A percentile compares a stretch with the other conserved stretches of the same genome.
Conservation (phyloP, 2,329 filamentous ascomycete genomes). For the Neofusicoccum parvum region DNA sequence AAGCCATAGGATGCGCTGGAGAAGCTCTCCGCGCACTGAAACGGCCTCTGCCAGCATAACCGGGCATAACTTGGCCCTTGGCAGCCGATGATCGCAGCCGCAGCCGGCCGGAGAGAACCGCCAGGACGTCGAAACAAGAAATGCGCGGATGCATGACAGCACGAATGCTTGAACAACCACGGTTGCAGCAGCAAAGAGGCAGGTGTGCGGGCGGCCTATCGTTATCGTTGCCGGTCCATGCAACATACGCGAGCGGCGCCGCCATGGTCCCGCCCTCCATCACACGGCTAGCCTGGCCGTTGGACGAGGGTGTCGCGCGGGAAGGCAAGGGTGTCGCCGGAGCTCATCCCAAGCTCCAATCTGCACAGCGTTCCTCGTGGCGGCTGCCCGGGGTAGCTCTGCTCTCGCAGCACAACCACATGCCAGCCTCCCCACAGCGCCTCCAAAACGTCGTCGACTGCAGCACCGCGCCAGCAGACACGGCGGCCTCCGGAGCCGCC, state of each 20-base stretch:
- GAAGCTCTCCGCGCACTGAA: background rate
- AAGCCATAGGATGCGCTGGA: background rate
- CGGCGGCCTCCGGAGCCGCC: background rate
- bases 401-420: slow-evolving; percentile 1
- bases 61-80: background rate
- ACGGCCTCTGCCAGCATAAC: slow-evolving; percentile 5
- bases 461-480: background rate
- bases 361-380: slow-evolving; percentile 14
- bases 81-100: slow-evolving; percentile 13
- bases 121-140: slow-evolving; percentile 18
- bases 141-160: slow-evolving; percentile 16
- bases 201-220: slow-evolving; percentile 6
- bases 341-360: slow-evolving; percentile 14
- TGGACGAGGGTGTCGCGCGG: slow-evolving; percentile 20
- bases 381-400: slow-evolving; percentile 10
- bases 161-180: slow-evolving; percentile 6
- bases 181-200: slow-evolving; percentile 9
- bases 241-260: slow-evolving; percentile 13
- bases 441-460: background rate
- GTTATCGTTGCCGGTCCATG: slow-evolving; percentile 12
- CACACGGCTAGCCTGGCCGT: slow-evolving; percentile 12
- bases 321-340: slow-evolving; percentile 14
- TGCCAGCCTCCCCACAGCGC: background rate
- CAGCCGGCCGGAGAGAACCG: slow-evolving; percentile 16
- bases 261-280: slow-evolving; percentile 8